Evolutionary conservation across 345 rosid genomes (phyloP).

Genomic region (Eucalyptus pumila): DNA sequence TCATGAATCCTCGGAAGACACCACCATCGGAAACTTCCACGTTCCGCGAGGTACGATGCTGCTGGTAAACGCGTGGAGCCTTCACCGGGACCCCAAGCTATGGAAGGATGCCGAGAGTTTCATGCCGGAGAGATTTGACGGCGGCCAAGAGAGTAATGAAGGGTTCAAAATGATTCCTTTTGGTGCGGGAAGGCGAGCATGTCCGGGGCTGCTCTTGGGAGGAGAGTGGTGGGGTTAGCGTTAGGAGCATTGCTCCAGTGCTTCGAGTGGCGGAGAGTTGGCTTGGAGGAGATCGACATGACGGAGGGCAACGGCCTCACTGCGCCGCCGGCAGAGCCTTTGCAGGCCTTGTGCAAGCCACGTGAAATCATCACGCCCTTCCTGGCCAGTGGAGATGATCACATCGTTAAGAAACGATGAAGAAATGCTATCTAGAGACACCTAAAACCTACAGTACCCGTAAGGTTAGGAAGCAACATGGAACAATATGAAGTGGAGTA

Average conservation of each 20-base stretch:
- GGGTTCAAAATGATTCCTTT: constrained; percentile 4
- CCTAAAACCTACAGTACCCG: background rate
- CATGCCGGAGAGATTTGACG: constrained; percentile 1
- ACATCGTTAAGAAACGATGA: background rate
- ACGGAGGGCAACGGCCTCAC: background rate
- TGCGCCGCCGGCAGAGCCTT: background rate
- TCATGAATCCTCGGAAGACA: constrained; percentile 3
- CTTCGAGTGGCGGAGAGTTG: constrained; percentile 7
- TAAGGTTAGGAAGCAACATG: background rate
- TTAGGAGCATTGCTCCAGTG: constrained; percentile 6
- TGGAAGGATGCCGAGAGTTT: constrained; percentile 5
- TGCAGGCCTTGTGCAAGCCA: background rate
- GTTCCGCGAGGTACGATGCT: constrained; percentile 23
- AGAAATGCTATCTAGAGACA: background rate
- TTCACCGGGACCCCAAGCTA: constrained; percentile 11
- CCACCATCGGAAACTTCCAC: constrained; percentile 4
- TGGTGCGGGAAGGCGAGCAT: constrained; percentile 9
- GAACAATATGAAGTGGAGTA: background rate
- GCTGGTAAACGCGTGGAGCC: constrained; percentile 6
- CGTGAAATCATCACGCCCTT: background rate
- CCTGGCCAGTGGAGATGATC: background rate
- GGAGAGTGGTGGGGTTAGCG: background rate
- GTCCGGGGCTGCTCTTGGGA: constrained; percentile 7
- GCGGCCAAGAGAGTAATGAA: background rate
- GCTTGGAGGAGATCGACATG: background rate